Evolutionary conservation across 257 asterid species (phyloP), one percentile per base, ranked within the genome.

Genomic region (Solanum appendiculatum): DNA sequence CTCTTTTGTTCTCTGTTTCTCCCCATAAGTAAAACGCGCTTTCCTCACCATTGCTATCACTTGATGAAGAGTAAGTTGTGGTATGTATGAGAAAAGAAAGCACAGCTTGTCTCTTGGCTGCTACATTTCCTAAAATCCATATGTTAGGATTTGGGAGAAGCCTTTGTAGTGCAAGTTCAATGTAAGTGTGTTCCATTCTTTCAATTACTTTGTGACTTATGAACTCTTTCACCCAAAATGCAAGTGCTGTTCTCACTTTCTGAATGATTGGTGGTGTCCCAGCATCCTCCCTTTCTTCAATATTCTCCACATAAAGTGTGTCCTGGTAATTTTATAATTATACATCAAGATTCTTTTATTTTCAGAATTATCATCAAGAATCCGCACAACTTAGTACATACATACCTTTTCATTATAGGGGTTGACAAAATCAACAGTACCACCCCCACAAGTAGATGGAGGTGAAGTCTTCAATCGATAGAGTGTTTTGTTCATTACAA

Each of bases 241-340:
- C 90, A 40, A 91, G 25, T 27, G 93, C 93, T 60, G 92, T 93
- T 89, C 96, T 90, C 66, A 90, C 85, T 90, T 89, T 92, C 87
- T 87, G 92, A 39, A 92, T 92, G 88, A 90, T 93, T 85, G 83
- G 89, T 29, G 95, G 95, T 13, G 93, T 93, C 54, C 96, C 94
- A 0, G 94, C 96, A 9, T 92, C 96, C 69, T 93, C 96, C 84
- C 96, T 91, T 81, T 93, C 94, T 87, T 92, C 94, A 70, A 93
- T 87, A 74, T 72, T 69, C 39, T 91, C 90, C 14, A 84, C 42
- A 33, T 93, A 92, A 33, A 93, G 44, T 9, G 96, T 93, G 85
- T 92, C 93, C 94, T 91, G 88, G 9, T 78, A 4, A 78, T 6
- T 11, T 10, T 14, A n/a, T n/a, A n/a, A n/a, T 27, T 25, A 0